Percentiles rank a stretch among this genome's conserved stretches.
phyloP scores from a whole-genome alignment of 106 monocot genomes.

The Vanilla planifolia region DNA sequence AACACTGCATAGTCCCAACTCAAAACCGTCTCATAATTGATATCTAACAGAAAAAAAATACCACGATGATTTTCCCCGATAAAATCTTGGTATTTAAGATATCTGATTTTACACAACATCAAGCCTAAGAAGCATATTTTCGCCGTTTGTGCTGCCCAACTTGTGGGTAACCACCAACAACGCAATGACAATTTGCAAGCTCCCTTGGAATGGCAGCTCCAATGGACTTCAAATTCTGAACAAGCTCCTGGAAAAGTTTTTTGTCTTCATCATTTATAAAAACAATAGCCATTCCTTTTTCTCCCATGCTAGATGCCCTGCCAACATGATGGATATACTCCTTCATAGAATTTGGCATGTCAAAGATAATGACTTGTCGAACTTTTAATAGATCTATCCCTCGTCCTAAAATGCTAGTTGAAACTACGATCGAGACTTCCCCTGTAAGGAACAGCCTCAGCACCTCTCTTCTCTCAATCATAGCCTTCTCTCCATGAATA shows the following conservation, averaged over 20 bases:
- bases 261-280: slow-evolving; percentile 84
- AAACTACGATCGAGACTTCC: slow-evolving; percentile 65
- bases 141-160: slow-evolving; percentile 34
- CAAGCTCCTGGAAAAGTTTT: slow-evolving; percentile 61
- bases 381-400: slow-evolving; percentile 71
- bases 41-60: too few relatives aligned
- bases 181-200: slow-evolving; percentile 44
- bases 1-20: too few relatives aligned
- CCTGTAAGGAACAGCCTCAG: slow-evolving; percentile 64
- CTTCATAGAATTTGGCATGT: slow-evolving; percentile 76
- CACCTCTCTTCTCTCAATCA: slow-evolving; percentile 84
- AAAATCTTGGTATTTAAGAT: too few relatives aligned
- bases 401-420: slow-evolving; percentile 73
- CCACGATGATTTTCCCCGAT: too few relatives aligned
- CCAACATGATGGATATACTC: slow-evolving; percentile 89
- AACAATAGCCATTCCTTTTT: slow-evolving; percentile 50
- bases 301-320: slow-evolving; percentile 84
- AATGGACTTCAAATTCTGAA: slow-evolving; percentile 46
- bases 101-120: background rate
- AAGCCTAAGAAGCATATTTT: slow-evolving; percentile 28
- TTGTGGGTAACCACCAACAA: slow-evolving; percentile 7
- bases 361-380: slow-evolving; percentile 77
- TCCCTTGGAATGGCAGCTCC: slow-evolving; percentile 65
- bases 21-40: too few relatives aligned
- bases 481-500: slow-evolving; percentile 82